phyloP scores from a whole-genome alignment of 176 grass and related monocot species.

The Melocanna baccifera region DNA sequence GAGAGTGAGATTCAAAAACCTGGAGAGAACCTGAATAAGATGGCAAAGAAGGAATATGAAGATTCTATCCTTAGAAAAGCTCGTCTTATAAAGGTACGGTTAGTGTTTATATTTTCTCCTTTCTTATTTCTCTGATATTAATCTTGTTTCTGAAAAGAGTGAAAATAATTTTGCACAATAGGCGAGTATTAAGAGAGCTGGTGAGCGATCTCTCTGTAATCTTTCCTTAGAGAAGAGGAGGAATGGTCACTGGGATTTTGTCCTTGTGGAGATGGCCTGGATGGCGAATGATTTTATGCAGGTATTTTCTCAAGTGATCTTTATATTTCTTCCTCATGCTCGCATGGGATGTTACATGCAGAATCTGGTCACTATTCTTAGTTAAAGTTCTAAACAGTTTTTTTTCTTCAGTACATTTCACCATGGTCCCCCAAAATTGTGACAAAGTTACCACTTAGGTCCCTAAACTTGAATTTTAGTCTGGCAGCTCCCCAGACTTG shows the following conservation, averaged over 20 bases:
- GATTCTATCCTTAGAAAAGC: slow-evolving; percentile 69
- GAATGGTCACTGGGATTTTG: slow-evolving; percentile 96
- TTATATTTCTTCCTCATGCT: slow-evolving; percentile 1
- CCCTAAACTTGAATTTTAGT: not conserved
- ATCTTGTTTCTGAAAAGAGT: slow-evolving; percentile 33
- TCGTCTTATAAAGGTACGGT: slow-evolving; percentile 68
- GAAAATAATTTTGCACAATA: slow-evolving; percentile 40
- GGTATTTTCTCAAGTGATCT: slow-evolving; percentile 46
- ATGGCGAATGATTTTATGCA: slow-evolving; percentile 99
- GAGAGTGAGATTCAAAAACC: slow-evolving; percentile 37
- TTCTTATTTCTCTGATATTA: not conserved
- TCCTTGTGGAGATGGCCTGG: slow-evolving; percentile 95
- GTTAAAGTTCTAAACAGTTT: not conserved
- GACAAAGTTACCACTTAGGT: not conserved
- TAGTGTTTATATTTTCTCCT: slow-evolving; percentile 17
- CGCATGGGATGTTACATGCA: not conserved
- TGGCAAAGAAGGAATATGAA: slow-evolving; percentile 58
- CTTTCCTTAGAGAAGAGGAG: slow-evolving; percentile 69
- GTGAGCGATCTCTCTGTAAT: slow-evolving; percentile 50
- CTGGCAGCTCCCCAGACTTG: not conserved
- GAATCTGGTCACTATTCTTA: slow-evolving; percentile 10
- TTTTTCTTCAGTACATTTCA: slow-evolving; percentile 1
- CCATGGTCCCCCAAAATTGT: not conserved
- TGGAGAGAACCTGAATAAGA: slow-evolving; percentile 26
- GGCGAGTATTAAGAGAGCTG: slow-evolving; percentile 57